Evolutionary conservation across 305 asterid species (phyloP), one percentile per base, ranked within the genome.

Genomic region (Rubia tinctorum): DNA sequence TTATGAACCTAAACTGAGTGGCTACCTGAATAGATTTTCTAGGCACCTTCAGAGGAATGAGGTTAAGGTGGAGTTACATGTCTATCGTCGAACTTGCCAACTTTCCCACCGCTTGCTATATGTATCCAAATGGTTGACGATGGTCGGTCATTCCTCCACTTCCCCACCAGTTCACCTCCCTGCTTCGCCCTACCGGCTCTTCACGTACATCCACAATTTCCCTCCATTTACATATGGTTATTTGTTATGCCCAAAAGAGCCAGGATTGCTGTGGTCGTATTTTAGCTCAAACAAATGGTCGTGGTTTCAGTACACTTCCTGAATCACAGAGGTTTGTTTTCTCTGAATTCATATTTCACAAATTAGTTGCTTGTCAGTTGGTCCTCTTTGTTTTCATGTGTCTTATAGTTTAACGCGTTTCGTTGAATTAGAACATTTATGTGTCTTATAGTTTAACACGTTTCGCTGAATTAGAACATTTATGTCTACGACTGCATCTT

Each of bases 191-290:
- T 27, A 27, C 30, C 30, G 30, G 30, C 30, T 2, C 30, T 27
- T 27, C 30, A 27, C 30, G 30, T 27, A 27, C 30, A 27, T 27
- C 30, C 30, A 27, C 30, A 27, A 27, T 27, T 27, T 27, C 30
- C 30, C 30, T 27, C 30, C 2, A 27, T 27, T 27, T 27, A 27
- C 1, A 27, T 27, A 2, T 27, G 30, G 30, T 27, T 27, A 27
- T 27, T 27, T 27, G 30, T 27, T 27, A 27, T 27, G 30, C 30
- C 30, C 30, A 27, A 94, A 90, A 97, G 91, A 87, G 93, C 98
- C 63, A 89, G 97, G 81, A 84, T 83, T 80, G 91, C 90, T 97
- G 97, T 25, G 98, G 97, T 76, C 97, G 98, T 77, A 80, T 94
- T 83, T 83, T 94, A 42, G 96, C 91, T 75, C 97, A 90, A 84